A percentile compares a stretch with the other conserved stretches of the same genome.
Evolutionary conservation across 192 early-diverging fungal genomes (phyloP).

Genomic region (Umbelopsis vinacea): DNA sequence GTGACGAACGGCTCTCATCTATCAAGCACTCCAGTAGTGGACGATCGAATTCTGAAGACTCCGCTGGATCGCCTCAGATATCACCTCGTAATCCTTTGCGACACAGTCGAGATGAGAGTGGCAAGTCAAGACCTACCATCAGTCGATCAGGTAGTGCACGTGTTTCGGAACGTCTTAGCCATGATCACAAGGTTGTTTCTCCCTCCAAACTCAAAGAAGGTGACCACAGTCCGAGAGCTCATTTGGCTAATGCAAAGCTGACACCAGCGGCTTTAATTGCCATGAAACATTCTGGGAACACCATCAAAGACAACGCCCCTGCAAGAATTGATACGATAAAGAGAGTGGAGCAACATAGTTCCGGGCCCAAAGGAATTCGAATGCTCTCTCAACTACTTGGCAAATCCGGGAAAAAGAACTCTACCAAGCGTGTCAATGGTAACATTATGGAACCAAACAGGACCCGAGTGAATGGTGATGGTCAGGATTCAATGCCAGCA

Average conservation of each 20-base stretch:
- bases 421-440: conserved; percentile 19
- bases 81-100: conserved; percentile 1
- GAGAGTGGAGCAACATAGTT: not conserved
- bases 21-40: not conserved
- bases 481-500: not conserved
- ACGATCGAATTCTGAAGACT: conserved; percentile 10
- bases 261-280: not conserved
- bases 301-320: not conserved
- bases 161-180: not conserved
- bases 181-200: not conserved
- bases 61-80: not conserved
- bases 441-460: too few relatives aligned
- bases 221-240: not conserved
- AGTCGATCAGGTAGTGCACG: not conserved
- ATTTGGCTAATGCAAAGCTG: not conserved
- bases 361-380: conserved; percentile 20
- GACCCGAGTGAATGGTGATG: not conserved
- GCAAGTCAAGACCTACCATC: not conserved
- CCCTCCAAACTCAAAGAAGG: not conserved
- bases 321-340: not conserved
- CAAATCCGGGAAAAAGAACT: conserved; percentile 4
- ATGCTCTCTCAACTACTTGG: conserved; percentile 22
- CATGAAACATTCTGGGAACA: conserved; percentile 3
- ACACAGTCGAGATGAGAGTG: conserved; percentile 6
- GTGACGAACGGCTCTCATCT: not conserved